These are phyloP conservation scores for Fraxinus quadrangulata DNA, from an alignment of 257 asterid genomes.

Conservation along the genomic window DNA sequence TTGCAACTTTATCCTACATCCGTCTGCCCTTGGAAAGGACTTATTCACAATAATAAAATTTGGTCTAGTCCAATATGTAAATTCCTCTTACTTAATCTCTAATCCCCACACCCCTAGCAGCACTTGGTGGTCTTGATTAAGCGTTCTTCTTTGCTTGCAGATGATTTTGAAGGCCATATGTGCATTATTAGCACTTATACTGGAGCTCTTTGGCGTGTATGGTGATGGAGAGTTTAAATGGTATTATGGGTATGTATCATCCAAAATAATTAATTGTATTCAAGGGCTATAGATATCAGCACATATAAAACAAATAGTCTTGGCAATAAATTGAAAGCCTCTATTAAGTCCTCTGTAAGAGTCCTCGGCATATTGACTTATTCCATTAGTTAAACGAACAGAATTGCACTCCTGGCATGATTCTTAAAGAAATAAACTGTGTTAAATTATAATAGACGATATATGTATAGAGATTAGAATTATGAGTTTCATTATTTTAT, in stretches of 20 bases:
- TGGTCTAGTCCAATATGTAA: constrained; percentile 93
- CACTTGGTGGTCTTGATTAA: constrained; percentile 17
- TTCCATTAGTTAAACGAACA: background rate
- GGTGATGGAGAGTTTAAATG: constrained; percentile 94
- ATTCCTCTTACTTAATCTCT: constrained; percentile 15
- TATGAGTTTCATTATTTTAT: background rate
- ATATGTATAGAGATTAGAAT: background rate
- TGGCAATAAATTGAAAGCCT: background rate
- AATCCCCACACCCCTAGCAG: background rate
- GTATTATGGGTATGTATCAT: constrained; percentile 72
- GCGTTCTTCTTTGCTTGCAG: constrained; percentile 38
- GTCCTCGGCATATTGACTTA: background rate
- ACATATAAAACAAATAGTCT: background rate
- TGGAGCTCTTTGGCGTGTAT: constrained; percentile 83
- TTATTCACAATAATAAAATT: constrained; percentile 72
- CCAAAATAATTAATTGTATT: background rate
- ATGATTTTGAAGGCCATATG: constrained; percentile 92
- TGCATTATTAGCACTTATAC: constrained; percentile 72
- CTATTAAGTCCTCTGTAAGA: background rate
- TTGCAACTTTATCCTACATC: constrained; percentile 59
- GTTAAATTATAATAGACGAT: background rate
- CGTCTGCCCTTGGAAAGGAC: constrained; percentile 66
- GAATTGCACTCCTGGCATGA: background rate
- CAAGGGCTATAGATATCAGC: background rate
- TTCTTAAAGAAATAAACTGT: background rate